Percentiles rank a stretch among this genome's conserved stretches.
Conservation (phyloP, 1,139 yeast species). For the Chernovozyma aurita region DNA sequence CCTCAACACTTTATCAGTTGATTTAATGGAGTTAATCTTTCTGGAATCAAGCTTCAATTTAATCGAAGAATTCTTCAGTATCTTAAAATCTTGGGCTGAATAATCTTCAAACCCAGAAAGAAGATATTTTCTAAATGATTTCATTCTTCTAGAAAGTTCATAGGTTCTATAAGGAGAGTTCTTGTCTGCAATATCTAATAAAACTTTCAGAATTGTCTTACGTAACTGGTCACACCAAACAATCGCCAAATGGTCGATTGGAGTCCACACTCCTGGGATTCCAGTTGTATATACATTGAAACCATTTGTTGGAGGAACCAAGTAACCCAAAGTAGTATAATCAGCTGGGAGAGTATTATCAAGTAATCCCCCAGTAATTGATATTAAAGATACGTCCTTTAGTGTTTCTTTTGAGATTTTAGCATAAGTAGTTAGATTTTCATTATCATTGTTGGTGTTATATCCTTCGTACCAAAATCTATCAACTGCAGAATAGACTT, state of each 20-base stretch:
- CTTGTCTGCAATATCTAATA: constrained; percentile 58
- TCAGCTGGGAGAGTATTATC: constrained; percentile 92
- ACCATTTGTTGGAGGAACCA: constrained; percentile 73
- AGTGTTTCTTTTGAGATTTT: constrained; percentile 37
- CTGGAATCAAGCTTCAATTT: constrained; percentile 26
- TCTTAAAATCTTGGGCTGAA: constrained; percentile 18
- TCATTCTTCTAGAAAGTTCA: constrained; percentile 53
- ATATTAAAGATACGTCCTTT: constrained; percentile 51
- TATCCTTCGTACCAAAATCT: constrained; percentile 74
- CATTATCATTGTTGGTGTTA: constrained; percentile 11
- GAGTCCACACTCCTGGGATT: constrained; percentile 90
- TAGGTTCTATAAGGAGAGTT: constrained; percentile 42
- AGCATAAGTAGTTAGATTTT: constrained; percentile 13
- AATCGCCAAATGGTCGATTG: constrained; percentile 91
- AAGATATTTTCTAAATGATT: constrained; percentile 44
- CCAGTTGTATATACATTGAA: constrained; percentile 82
- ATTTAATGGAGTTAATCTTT: constrained; percentile 18
- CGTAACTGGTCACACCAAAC: constrained; percentile 96
- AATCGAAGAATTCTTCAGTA: constrained; percentile 10
- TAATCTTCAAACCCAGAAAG: constrained; percentile 57
- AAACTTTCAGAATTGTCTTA: constrained; percentile 50
- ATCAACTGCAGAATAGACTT: constrained; percentile 70
- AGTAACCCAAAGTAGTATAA: constrained; percentile 70
- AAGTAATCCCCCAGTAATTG: constrained; percentile 87
- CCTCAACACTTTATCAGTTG: constrained; percentile 15